Percentiles rank a stretch among this genome's conserved stretches.
phyloP scores from a whole-genome alignment of 352 stramenopile genomes.

The Pythium volutum region DNA sequence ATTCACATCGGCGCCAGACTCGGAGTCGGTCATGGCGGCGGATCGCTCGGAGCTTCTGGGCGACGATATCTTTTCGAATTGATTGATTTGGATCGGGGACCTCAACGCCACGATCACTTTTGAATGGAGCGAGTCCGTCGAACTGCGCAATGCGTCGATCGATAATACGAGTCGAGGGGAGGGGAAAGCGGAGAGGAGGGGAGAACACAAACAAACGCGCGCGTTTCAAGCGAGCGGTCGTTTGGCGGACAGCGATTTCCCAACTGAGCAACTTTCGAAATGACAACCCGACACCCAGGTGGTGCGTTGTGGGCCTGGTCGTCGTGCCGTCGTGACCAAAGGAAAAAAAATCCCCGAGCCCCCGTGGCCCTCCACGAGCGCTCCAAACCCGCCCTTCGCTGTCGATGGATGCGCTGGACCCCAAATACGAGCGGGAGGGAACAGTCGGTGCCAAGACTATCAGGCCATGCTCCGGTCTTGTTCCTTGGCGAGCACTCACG shows the following conservation, averaged over 20 bases:
- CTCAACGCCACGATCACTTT: slow-evolving; percentile 19
- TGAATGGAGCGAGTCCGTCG: slow-evolving; percentile 3
- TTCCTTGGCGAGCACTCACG: slow-evolving; percentile 12
- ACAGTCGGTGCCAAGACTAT: neutral
- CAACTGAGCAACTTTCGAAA: slow-evolving; percentile 22
- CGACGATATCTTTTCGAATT: no score
- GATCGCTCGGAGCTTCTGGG: slow-evolving; percentile 1
- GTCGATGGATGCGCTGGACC: no score
- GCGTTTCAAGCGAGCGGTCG: neutral
- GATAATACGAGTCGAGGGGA: no score
- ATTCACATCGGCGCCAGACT: slow-evolving; percentile 14
- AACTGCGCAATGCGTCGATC: slow-evolving; percentile 11
- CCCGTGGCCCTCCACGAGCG: slow-evolving; percentile 9
- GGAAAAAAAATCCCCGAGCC: slow-evolving; percentile 3
- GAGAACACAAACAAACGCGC: no score
- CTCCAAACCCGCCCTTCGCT: no score
- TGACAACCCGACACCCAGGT: slow-evolving; percentile 26
- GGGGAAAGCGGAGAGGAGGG: no score
- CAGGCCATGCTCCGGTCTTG: neutral
- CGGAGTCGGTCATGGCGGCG: slow-evolving; percentile 19
- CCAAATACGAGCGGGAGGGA: slow-evolving; percentile 2
- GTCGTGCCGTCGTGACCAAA: slow-evolving; percentile 15
- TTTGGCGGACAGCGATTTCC: slow-evolving; percentile 3
- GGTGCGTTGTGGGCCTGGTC: slow-evolving; percentile 3
- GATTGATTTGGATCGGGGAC: no score